Conservation (phyloP, 2,329 filamentous ascomycete species). For the Colletotrichum sp. region DNA sequence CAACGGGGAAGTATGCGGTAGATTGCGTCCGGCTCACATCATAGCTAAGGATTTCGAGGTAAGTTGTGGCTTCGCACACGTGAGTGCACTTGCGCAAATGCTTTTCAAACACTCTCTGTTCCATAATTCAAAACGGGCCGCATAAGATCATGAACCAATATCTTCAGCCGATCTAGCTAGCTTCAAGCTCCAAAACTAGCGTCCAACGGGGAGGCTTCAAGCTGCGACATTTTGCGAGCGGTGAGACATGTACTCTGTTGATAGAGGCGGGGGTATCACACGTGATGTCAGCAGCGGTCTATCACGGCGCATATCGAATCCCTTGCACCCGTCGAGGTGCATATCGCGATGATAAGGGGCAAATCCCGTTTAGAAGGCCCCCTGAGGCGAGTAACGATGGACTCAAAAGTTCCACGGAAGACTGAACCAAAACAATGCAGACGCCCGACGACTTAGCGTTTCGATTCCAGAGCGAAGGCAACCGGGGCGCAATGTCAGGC, state of each 20-base stretch:
- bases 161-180: background rate
- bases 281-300: background rate
- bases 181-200: background rate
- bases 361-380: accelerated
- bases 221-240: background rate
- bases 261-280: background rate
- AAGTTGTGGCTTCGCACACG: background rate
- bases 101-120: background rate
- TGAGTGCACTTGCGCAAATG: background rate
- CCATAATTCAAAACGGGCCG: background rate
- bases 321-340: background rate
- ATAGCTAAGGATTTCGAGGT: background rate
- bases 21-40: background rate
- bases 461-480: background rate
- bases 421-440: background rate
- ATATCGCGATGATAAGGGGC: background rate
- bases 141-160: background rate
- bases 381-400: background rate
- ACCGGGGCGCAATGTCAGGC: background rate
- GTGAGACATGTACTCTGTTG: background rate
- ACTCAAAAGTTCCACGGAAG: background rate
- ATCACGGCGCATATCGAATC: background rate
- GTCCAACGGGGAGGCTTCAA: background rate
- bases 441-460: background rate
- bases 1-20: background rate